Conservation (phyloP, 192 early-diverging fungal species). For the Spinellus fusiger region DNA sequence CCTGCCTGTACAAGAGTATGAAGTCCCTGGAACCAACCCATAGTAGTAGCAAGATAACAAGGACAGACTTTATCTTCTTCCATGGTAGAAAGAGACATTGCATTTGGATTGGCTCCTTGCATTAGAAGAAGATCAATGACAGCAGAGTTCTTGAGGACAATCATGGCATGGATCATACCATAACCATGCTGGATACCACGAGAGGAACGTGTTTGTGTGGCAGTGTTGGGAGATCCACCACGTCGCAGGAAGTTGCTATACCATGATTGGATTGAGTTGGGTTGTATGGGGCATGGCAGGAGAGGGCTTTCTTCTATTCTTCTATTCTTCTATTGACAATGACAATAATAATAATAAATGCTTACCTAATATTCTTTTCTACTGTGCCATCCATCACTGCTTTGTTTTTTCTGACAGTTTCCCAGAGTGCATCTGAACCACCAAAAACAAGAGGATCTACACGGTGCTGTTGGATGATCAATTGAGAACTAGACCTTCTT, state of each 20-base stretch:
- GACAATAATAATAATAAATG: neutral
- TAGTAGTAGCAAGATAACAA: conserved; percentile 27
- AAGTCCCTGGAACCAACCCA: conserved; percentile 29
- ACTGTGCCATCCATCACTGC: conserved; percentile 20
- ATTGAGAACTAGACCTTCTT: neutral
- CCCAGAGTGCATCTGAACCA: conserved; percentile 31
- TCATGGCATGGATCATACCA: conserved; percentile 30
- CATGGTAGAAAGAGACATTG: conserved; percentile 13
- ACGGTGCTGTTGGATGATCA: conserved; percentile 18
- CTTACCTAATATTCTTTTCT: conserved; percentile 34
- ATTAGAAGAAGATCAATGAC: conserved; percentile 22
- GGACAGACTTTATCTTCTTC: conserved; percentile 33
- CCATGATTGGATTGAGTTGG: neutral
- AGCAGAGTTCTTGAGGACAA: conserved; percentile 14
- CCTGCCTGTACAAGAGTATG: conserved; percentile 25
- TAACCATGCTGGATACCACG: conserved; percentile 24
- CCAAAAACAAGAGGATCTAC: conserved; percentile 27
- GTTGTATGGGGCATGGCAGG: neutral
- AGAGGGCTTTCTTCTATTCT: neutral
- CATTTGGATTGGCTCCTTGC: conserved; percentile 33
- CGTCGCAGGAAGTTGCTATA: conserved; percentile 31
- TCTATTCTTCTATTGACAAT: neutral
- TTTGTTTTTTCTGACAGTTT: conserved; percentile 27
- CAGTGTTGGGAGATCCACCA: conserved; percentile 34
- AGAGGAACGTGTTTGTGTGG: conserved; percentile 19